Evolutionary conservation across 129 eudicot species (phyloP), one percentile per base, ranked within the genome.

Genomic region (Sambucus nigra): DNA sequence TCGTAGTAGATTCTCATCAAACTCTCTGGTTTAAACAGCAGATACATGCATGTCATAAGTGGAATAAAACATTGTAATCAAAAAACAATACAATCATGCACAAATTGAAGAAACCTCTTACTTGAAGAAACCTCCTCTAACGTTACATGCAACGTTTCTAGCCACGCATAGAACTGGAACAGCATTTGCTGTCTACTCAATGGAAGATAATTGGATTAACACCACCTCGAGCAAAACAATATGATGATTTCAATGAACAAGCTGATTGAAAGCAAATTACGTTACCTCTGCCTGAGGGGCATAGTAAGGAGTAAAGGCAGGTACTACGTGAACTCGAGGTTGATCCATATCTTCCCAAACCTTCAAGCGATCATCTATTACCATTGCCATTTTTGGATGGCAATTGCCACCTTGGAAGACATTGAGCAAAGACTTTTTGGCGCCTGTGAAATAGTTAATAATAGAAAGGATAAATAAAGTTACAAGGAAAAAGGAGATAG

Each of bases 281-380:
- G 52, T 29, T 64, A 92, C 99, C 99, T 92, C 99, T 29, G 99
- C 99, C 47, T 86, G 96, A 11, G 99, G 99, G 57, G 99, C 96
- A 73, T 79, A 86, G 67, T 92, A 92, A 32, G 99, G 99, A 67
- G 96, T 60, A 61, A 92, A 92, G 42, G 96, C 82, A 67, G 99
- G 96, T 14, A 92, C 99, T 17, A 86, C 85, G 55, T 92, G 99
- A 66, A 92, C 99, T 62, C 96, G 81, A 61, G 94, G 94, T 69
- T 92, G 99, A 69, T 92, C 99, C 68, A 72, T 86, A 13, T 82
- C 99, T 51, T 92, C 99, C 99, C 99, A 92, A 59, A 92, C 99
- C 72, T 76, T 83, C 23, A 83, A 59, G 39, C 99, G 94, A 50
- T 92, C 99, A 69, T 92, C 99, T 46, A 92, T 86, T n/a, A 92